Evolutionary conservation across 768 basidiomycete species (phyloP).

Genomic region (Xerocomus potaroensis): DNA sequence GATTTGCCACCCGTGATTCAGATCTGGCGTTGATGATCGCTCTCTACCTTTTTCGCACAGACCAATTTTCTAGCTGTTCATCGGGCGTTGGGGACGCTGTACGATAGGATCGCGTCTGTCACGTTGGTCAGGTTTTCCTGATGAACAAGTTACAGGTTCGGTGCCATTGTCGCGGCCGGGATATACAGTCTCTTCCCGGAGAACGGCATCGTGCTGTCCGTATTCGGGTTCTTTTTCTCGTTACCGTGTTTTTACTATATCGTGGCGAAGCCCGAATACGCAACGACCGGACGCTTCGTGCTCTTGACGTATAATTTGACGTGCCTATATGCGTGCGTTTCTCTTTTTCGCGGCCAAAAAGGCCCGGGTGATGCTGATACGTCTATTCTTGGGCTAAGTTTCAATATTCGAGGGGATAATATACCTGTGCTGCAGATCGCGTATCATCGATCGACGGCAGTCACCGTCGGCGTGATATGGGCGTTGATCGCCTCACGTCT

Average conservation of each 20-base stretch:
- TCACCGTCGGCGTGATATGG: constrained; percentile 85
- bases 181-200: constrained; percentile 76
- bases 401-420: constrained; percentile 67
- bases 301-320: constrained; percentile 89
- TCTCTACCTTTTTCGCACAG: constrained; percentile 35
- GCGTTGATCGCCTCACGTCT: constrained; percentile 82
- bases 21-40: constrained; percentile 10
- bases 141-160: constrained; percentile 47
- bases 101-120: constrained; percentile 26
- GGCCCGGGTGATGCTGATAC: not conserved
- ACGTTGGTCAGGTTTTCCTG: constrained; percentile 4
- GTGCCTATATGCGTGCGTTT: constrained; percentile 58
- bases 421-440: constrained; percentile 68
- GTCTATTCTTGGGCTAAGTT: constrained; percentile 43
- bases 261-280: constrained; percentile 71
- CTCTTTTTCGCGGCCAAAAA: not conserved
- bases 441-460: constrained; percentile 70
- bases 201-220: constrained; percentile 64
- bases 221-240: constrained; percentile 86
- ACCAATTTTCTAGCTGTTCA: constrained; percentile 85
- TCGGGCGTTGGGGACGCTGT: constrained; percentile 85
- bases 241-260: constrained; percentile 94
- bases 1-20: not conserved
- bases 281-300: constrained; percentile 73
- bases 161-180: constrained; percentile 69